Evolutionary conservation across 306 rosid species (phyloP).

Genomic region (Cucurbita pepo): DNA sequence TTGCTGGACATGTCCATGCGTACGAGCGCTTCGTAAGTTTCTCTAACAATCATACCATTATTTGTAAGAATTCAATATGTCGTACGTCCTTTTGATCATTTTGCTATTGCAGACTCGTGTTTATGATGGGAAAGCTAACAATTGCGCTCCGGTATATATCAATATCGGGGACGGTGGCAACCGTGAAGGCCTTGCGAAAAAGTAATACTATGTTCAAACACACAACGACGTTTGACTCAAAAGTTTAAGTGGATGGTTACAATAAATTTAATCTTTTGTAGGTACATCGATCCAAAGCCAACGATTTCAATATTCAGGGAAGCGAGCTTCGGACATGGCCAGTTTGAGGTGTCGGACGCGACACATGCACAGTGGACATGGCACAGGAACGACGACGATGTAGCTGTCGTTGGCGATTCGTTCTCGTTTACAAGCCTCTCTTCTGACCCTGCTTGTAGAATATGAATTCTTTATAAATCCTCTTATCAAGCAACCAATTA

Average conservation of each 20-base stretch:
- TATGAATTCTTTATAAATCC: not conserved
- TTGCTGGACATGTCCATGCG: slow-evolving; percentile 77
- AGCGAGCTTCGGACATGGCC: slow-evolving; percentile 81
- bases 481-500: not conserved
- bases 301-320: slow-evolving; percentile 53
- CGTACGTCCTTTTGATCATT: not conserved
- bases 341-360: slow-evolving; percentile 38
- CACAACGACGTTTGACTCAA: not conserved
- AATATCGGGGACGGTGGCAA: slow-evolving; percentile 96
- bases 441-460: slow-evolving; percentile 33
- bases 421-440: slow-evolving; percentile 37
- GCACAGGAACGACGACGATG: slow-evolving; percentile 48
- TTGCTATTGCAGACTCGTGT: slow-evolving; percentile 44
- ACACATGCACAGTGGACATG: slow-evolving; percentile 67
- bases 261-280: not conserved
- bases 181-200: slow-evolving; percentile 64
- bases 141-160: slow-evolving; percentile 58
- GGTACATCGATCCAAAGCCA: slow-evolving; percentile 47
- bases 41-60: not conserved
- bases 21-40: slow-evolving; percentile 76
- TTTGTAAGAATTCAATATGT: not conserved
- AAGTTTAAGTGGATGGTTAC: too few species aligned
- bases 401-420: slow-evolving; percentile 25
- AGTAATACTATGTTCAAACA: slow-evolving; percentile 19
- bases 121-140: slow-evolving; percentile 33